Evolutionary conservation across 352 stramenopile species (phyloP), one percentile per base, ranked within the genome.

Genomic region (Phytophthora nicotianae): DNA sequence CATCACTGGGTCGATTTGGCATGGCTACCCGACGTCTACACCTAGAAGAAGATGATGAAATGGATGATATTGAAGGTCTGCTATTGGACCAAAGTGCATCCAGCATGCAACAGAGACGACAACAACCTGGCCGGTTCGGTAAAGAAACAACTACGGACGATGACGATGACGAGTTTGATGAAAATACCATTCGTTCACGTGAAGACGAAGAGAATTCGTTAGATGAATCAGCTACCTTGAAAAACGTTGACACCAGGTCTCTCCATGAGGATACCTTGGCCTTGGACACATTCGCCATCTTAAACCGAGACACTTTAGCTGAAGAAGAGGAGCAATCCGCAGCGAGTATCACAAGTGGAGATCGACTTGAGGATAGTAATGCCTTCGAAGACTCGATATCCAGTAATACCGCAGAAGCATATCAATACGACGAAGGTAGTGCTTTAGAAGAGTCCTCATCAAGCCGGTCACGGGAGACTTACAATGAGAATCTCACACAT

Each of bases 31-130:
- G 29, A 14, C 29, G 29, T 13, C 9, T 13, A n/a, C 49, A 55
- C 14, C 48, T 70, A 2, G 66, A 74, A 33, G 62, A 77, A 52
- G 64, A 71, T 21, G 69, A 68, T n/a, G 69, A 77, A 37, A 65
- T 62, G 59, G 65, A 77, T 48, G 69, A 74, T n/a, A 58, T 72
- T 9, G 65, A 77, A 37, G 47, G 49, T 2, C 42, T 70, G 17
- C 41, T 74, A 21, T 40, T 64, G 14, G 53, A 71, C 6, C 52
- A 71, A 70, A 68, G 43, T n/a, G 21, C 23, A 40, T 48, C 43
- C 11, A 57, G 26, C 16, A 43, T 48, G 46, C 46, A 43, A 19
- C 42, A 37, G 3, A 49, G 45, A 13, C 60, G 32, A 32, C 23
- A 42, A 35, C 42, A 56, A 10, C 11, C 47, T 19, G 24, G 19